Evolutionary conservation across 1,284 basidiomycete genomes (phyloP).

Genomic region (Omphalotus olearius): DNA sequence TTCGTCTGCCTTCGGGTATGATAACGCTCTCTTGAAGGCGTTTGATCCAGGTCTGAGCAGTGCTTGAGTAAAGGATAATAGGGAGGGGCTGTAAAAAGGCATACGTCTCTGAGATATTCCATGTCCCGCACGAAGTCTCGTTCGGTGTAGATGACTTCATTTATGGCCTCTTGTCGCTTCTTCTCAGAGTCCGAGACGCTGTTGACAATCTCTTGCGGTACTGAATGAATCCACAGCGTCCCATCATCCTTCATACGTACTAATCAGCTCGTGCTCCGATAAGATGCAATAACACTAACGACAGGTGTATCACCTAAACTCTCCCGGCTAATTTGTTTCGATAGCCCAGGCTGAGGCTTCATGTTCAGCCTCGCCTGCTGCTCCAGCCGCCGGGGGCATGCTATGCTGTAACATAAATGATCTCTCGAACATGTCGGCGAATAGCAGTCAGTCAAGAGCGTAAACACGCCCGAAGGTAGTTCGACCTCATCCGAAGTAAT

Average conservation of each 20-base stretch:
- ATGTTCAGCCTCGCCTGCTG: conserved; percentile 91
- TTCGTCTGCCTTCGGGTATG: conserved; percentile 73
- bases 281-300: conserved; percentile 28
- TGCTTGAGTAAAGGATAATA: conserved; percentile 8
- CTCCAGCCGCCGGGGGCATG: conserved; percentile 91
- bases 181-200: conserved; percentile 92
- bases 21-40: conserved; percentile 77
- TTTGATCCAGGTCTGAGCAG: conserved; percentile 82
- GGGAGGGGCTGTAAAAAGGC: too few relatives aligned
- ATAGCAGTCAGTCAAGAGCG: conserved; percentile 95
- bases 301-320: conserved; percentile 77
- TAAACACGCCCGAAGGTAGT: conserved; percentile 94
- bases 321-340: conserved; percentile 78
- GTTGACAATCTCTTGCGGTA: conserved; percentile 91
- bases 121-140: conserved; percentile 96
- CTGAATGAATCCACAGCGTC: conserved; percentile 96
- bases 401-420: conserved; percentile 93
- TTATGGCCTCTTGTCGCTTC: conserved; percentile 97
- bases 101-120: conserved; percentile 94
- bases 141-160: conserved; percentile 98
- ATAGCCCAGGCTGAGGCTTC: conserved; percentile 88
- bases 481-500: conserved; percentile 56
- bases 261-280: too few relatives aligned
- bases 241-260: conserved; percentile 67
- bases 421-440: conserved; percentile 96